Conservation (phyloP, 768 basidiomycete species). For the Porphyrellus cyaneotinctus region DNA sequence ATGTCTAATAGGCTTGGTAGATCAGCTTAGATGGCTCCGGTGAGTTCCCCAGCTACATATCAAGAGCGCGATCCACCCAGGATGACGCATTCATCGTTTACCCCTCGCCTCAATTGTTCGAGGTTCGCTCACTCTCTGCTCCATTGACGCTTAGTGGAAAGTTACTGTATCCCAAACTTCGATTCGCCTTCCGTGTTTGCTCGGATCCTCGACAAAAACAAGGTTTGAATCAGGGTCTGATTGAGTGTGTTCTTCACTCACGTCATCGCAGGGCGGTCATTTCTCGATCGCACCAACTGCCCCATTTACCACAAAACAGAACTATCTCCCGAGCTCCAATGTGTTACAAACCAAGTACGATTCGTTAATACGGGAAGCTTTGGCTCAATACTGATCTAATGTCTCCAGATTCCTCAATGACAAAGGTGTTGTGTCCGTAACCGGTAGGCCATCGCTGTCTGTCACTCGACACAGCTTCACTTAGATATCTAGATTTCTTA, state of each 20-base stretch:
- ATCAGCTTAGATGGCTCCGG: slow-evolving; percentile 81
- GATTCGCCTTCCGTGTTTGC: slow-evolving; percentile 93
- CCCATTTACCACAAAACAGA: slow-evolving; percentile 72
- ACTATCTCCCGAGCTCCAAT: slow-evolving; percentile 79
- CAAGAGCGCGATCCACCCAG: neutral
- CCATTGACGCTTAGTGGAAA: slow-evolving; percentile 57
- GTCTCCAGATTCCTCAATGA: slow-evolving; percentile 71
- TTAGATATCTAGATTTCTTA: slow-evolving; percentile 62
- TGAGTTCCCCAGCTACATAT: slow-evolving; percentile 32
- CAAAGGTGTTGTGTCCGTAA: slow-evolving; percentile 79
- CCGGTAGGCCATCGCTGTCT: slow-evolving; percentile 42
- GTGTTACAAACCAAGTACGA: slow-evolving; percentile 76
- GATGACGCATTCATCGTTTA: neutral
- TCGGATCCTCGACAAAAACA: slow-evolving; percentile 82
- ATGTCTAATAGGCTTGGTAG: slow-evolving; percentile 22
- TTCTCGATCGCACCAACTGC: slow-evolving; percentile 80
- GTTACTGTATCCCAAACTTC: slow-evolving; percentile 90
- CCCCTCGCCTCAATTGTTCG: neutral
- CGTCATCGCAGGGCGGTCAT: slow-evolving; percentile 67
- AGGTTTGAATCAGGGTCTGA: slow-evolving; percentile 31
- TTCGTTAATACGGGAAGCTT: neutral
- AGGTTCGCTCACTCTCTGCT: slow-evolving; percentile 3
- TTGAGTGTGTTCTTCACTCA: slow-evolving; percentile 2
- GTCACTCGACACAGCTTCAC: slow-evolving; percentile 3
- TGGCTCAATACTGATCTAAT: neutral